Evolutionary conservation across 805 yeast genomes (phyloP).

Genomic region (Starmerella lactis-condensi): DNA sequence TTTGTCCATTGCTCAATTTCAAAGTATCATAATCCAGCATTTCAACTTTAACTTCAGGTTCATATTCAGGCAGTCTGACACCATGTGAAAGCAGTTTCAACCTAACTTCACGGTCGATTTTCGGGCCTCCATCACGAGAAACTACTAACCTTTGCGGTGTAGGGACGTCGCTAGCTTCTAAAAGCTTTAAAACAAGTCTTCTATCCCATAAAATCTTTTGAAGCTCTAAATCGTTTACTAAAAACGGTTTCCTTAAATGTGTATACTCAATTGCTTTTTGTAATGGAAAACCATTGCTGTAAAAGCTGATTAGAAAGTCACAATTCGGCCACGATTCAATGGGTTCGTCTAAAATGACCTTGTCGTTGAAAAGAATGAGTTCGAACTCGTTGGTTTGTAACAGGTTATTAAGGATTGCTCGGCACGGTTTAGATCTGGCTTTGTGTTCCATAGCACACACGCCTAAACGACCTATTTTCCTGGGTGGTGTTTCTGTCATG

Average conservation of each 20-base stretch:
- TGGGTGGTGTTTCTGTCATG: slow-evolving; percentile 3
- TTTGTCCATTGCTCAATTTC: slow-evolving; percentile 41
- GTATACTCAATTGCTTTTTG: slow-evolving; percentile 88
- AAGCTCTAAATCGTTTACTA: slow-evolving; percentile 72
- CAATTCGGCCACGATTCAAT: slow-evolving; percentile 98
- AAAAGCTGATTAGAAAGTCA: slow-evolving; percentile 82
- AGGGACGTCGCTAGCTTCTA: slow-evolving; percentile 69
- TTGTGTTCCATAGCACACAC: slow-evolving; percentile 98
- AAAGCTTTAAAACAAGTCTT: slow-evolving; percentile 59
- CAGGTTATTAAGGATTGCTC: slow-evolving; percentile 70
- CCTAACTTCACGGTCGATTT: slow-evolving; percentile 48
- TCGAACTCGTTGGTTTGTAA: slow-evolving; percentile 91
- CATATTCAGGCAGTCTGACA: slow-evolving; percentile 32
- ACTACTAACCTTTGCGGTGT: slow-evolving; percentile 80
- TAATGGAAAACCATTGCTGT: slow-evolving; percentile 89
- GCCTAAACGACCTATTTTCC: slow-evolving; percentile 67
- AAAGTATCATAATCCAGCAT: slow-evolving; percentile 80
- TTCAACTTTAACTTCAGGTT: slow-evolving; percentile 49
- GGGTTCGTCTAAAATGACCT: slow-evolving; percentile 79
- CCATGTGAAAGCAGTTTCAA: slow-evolving; percentile 44
- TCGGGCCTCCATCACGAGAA: slow-evolving; percentile 93
- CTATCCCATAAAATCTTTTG: slow-evolving; percentile 98
- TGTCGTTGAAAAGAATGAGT: slow-evolving; percentile 91
- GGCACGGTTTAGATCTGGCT: slow-evolving; percentile 86
- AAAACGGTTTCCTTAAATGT: slow-evolving; percentile 71